Evolutionary conservation across 2,329 filamentous ascomycete species (phyloP).

Genomic region (Cladosporium colombiae): DNA sequence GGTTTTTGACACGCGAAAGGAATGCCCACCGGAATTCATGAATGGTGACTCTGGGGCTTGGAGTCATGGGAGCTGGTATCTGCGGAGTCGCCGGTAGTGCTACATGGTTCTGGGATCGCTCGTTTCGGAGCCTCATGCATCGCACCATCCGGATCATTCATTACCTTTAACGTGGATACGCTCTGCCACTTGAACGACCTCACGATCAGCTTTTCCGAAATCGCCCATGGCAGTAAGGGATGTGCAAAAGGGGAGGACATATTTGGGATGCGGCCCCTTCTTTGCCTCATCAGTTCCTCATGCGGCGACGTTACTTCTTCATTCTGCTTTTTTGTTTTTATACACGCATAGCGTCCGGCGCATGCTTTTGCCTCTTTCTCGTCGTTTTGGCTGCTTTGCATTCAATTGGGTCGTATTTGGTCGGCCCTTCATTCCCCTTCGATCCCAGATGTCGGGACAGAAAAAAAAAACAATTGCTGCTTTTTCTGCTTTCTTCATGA

Average conservation of each 20-base stretch:
- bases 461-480: constrained; percentile 1
- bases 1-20: background rate
- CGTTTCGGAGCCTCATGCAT: background rate
- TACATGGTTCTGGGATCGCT: background rate
- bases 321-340: background rate
- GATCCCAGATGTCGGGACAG: background rate
- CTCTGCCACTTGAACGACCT: background rate
- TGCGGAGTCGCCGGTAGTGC: background rate
- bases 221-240: background rate
- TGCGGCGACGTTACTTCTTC: background rate
- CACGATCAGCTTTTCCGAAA: background rate
- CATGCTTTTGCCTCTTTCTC: background rate
- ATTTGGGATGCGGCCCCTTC: background rate
- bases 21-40: background rate
- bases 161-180: background rate
- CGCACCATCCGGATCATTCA: background rate
- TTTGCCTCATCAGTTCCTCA: background rate
- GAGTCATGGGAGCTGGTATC: background rate
- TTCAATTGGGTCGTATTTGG: background rate
- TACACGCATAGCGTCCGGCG: constrained; percentile 11
- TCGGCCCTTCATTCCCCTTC: background rate
- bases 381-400: background rate
- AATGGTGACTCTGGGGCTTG: background rate
- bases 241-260: constrained; percentile 3
- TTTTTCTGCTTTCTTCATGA: background rate